Evolutionary conservation across 495 filamentous ascomycete genomes (phyloP).

Genomic region (Penicillium egyptiacum): DNA sequence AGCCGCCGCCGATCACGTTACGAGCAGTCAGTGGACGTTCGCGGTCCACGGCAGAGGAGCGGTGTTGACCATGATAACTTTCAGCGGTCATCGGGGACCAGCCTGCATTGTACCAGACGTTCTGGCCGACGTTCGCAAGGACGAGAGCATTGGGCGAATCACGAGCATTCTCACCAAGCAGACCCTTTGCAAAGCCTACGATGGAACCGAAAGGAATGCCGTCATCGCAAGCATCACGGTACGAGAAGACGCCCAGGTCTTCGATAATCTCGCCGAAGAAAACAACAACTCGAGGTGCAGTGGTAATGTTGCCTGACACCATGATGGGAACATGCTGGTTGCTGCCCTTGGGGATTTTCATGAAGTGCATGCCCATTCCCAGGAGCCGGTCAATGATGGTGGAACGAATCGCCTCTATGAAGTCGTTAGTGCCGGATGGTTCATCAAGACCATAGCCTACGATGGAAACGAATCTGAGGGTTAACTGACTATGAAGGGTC

Average conservation of each 20-base stretch:
- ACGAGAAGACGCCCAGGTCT: conserved; percentile 73
- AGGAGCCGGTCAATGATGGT: not conserved
- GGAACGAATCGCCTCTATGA: not conserved
- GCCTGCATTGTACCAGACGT: conserved; percentile 63
- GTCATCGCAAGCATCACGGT: conserved; percentile 58
- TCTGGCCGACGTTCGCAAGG: conserved; percentile 70
- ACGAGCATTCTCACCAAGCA: conserved; percentile 29
- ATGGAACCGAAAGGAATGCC: conserved; percentile 67
- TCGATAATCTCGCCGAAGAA: conserved; percentile 69
- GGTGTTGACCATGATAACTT: conserved; percentile 55
- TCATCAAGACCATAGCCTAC: not conserved
- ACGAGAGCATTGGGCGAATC: conserved; percentile 47
- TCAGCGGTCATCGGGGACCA: conserved; percentile 53
- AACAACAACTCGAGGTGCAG: conserved; percentile 66
- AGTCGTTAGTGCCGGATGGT: not conserved
- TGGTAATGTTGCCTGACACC: conserved; percentile 53
- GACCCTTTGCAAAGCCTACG: conserved; percentile 56
- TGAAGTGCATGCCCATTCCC: conserved; percentile 19
- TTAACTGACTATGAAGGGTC: conserved; percentile 60
- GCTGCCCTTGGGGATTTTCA: conserved; percentile 59
- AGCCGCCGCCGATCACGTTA: conserved; percentile 59
- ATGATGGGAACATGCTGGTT: conserved; percentile 68
- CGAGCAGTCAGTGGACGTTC: conserved; percentile 32
- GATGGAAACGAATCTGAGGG: not conserved
- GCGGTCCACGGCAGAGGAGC: conserved; percentile 51